Conservation (phyloP, 2,329 filamentous ascomycete species). For the Pezizomycotina sp. region DNA sequence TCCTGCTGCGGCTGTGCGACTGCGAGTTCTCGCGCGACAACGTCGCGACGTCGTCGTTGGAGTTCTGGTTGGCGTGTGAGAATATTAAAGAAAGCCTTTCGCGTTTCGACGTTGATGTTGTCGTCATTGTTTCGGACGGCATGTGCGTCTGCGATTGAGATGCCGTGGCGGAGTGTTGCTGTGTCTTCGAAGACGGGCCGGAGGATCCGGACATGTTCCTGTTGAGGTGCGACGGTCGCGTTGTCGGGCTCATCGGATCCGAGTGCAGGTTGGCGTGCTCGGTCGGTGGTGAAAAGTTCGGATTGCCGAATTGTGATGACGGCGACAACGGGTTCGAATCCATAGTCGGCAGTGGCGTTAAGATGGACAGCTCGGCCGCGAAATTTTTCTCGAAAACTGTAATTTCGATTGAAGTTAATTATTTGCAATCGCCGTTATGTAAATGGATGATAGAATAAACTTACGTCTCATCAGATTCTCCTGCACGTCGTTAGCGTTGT, state of each 20-base stretch:
- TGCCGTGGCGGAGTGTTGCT: slow-evolving; percentile 15
- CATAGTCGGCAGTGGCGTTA: slow-evolving; percentile 40
- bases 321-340: slow-evolving; percentile 27
- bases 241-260: slow-evolving; percentile 14
- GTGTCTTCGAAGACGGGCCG: slow-evolving; percentile 18
- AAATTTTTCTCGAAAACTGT: slow-evolving; percentile 47
- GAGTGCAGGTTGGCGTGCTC: slow-evolving; percentile 12
- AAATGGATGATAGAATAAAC: slow-evolving; percentile 27
- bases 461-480: slow-evolving; percentile 49
- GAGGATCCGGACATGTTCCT: no score
- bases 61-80: slow-evolving; percentile 14
- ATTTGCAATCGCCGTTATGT: slow-evolving; percentile 18
- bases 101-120: slow-evolving; percentile 15
- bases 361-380: slow-evolving; percentile 47
- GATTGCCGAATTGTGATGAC: slow-evolving; percentile 14
- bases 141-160: slow-evolving; percentile 15
- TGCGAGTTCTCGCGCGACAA: slow-evolving; percentile 13
- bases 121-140: slow-evolving; percentile 10
- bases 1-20: slow-evolving; percentile 14
- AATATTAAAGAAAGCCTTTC: slow-evolving; percentile 16
- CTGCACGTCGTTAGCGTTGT: slow-evolving; percentile 40
- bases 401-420: neutral
- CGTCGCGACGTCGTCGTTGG: slow-evolving; percentile 9
- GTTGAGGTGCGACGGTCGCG: no score
- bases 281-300: slow-evolving; percentile 6